phyloP scores from a whole-genome alignment of 75 land plant species.

The Sequoiadendron giganteum region DNA sequence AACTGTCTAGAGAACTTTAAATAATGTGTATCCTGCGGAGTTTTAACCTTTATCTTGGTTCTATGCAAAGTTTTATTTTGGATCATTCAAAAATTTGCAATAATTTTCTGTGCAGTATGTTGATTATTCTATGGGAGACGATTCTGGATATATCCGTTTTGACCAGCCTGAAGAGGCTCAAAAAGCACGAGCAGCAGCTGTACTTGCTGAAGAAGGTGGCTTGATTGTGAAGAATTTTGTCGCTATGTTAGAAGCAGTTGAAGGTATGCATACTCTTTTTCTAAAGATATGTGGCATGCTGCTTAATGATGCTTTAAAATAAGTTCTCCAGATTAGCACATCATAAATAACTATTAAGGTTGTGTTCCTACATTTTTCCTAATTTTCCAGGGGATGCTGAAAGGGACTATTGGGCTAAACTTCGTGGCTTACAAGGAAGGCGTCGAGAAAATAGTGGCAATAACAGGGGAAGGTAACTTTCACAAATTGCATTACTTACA shows the following conservation, averaged over 20 bases:
- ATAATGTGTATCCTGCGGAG: neutral
- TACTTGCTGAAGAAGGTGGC: constrained; percentile 71
- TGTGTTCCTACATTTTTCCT: neutral
- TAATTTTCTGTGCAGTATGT: constrained; percentile 52
- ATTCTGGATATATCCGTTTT: constrained; percentile 82
- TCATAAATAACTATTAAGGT: neutral
- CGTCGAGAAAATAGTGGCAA: constrained; percentile 30
- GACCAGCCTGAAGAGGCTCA: constrained; percentile 69
- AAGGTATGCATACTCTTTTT: constrained; percentile 51
- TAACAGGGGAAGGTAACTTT: constrained; percentile 38
- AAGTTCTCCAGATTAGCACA: neutral
- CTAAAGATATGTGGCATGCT: neutral
- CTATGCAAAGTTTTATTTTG: neutral
- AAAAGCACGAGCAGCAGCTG: constrained; percentile 89
- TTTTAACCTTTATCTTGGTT: neutral
- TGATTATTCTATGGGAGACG: constrained; percentile 76
- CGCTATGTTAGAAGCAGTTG: constrained; percentile 75
- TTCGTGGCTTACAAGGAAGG: constrained; percentile 53
- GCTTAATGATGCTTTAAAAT: neutral
- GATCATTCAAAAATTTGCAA: neutral
- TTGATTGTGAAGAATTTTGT: constrained; percentile 60
- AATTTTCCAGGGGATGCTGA: constrained; percentile 77
- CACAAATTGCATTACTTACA: neutral
- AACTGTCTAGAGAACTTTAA: neutral
- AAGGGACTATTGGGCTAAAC: constrained; percentile 75